Percentiles rank a stretch among this genome's conserved stretches.
phyloP scores from a whole-genome alignment of 306 rosid genomes.

The Acmispon strigosus region DNA sequence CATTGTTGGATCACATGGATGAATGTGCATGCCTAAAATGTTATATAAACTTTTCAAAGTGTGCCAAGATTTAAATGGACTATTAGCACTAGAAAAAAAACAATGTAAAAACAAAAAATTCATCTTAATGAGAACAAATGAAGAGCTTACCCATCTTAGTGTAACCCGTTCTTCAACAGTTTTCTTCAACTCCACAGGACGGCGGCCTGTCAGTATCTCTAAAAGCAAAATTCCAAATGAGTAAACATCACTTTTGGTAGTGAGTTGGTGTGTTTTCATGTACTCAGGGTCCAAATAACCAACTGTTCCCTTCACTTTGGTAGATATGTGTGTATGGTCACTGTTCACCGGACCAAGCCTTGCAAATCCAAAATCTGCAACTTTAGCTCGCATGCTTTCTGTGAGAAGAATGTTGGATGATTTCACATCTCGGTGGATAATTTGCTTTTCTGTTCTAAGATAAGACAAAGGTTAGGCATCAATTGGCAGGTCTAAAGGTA shows the following conservation, averaged over 20 bases:
- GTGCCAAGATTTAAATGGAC: not conserved
- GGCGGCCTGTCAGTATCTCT: constrained; percentile 82
- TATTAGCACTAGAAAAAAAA: not conserved
- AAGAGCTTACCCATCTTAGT: constrained; percentile 76
- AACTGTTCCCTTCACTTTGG: constrained; percentile 99
- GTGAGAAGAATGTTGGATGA: constrained; percentile 97
- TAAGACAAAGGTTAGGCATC: constrained; percentile 20
- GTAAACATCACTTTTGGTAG: constrained; percentile 90
- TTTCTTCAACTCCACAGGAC: constrained; percentile 84
- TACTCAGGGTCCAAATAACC: constrained; percentile 98
- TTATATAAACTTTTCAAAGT: not conserved
- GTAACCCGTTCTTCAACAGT: constrained; percentile 72
- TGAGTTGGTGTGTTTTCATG: constrained; percentile 94
- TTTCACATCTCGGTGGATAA: constrained; percentile 96
- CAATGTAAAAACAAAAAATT: not conserved
- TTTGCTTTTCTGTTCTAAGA: constrained; percentile 69
- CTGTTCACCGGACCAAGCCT: constrained; percentile 71
- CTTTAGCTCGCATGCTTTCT: constrained; percentile 94
- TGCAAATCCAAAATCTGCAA: constrained; percentile 98
- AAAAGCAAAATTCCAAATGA: constrained; percentile 87
- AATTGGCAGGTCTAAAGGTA: constrained; percentile 2
- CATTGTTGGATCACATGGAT: not conserved
- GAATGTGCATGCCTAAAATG: not conserved
- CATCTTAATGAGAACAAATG: constrained; percentile 5
- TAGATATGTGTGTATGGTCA: constrained; percentile 83